phyloP scores from a whole-genome alignment of 2,329 filamentous ascomycete species.

The Colletotrichum godetiae region DNA sequence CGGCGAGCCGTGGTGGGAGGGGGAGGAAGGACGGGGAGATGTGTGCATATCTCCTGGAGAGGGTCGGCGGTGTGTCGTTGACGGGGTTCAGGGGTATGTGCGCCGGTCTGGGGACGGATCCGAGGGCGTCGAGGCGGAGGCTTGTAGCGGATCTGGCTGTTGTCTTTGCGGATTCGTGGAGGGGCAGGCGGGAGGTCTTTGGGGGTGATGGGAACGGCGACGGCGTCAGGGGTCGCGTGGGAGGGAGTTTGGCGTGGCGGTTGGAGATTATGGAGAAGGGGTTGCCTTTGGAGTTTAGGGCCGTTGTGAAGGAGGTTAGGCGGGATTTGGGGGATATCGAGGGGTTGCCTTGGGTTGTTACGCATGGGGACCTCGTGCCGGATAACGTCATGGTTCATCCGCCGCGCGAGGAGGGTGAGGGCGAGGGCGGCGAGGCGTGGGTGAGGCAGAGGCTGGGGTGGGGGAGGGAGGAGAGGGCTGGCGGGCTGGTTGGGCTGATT shows the following conservation, averaged over 20 bases:
- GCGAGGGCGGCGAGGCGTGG: background rate
- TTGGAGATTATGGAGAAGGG: constrained; percentile 47
- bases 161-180: constrained; percentile 53
- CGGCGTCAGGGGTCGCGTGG: constrained; percentile 48
- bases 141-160: constrained; percentile 55
- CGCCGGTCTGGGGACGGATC: background rate
- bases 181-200: constrained; percentile 30
- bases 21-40: constrained; percentile 37
- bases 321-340: constrained; percentile 49
- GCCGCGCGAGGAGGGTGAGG: background rate
- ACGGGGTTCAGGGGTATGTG: constrained; percentile 42
- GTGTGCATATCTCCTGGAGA: constrained; percentile 54
- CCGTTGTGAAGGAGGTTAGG: constrained; percentile 41
- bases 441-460: background rate
- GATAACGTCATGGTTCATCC: constrained; percentile 66
- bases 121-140: constrained; percentile 38
- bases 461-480: constrained; percentile 41
- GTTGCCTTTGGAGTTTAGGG: constrained; percentile 50
- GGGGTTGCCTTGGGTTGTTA: constrained; percentile 64
- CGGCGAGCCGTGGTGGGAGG: background rate
- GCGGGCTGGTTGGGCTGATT: constrained; percentile 63
- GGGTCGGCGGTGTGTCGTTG: constrained; percentile 55
- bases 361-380: constrained; percentile 70
- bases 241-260: constrained; percentile 53
- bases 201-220: background rate